These are phyloP conservation scores for Musa schizocarpa DNA, from an alignment of 176 grass and related monocot species.

Conservation along the genomic window DNA sequence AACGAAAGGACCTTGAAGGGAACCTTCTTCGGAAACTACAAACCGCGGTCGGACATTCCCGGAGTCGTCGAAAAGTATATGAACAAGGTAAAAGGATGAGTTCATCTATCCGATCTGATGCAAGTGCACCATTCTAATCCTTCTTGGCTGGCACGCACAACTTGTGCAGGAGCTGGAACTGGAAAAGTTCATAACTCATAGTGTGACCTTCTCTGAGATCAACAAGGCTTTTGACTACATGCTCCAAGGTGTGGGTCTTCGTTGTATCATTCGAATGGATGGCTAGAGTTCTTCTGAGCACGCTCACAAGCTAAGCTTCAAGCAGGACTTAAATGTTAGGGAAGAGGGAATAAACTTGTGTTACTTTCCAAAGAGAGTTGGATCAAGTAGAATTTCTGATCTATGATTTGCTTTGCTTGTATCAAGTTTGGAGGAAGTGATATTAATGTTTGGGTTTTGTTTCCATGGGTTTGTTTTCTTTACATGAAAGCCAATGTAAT, in stretches of 20 bases:
- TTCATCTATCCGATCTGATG: neutral
- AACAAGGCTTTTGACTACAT: conserved; percentile 6
- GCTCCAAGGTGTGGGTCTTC: neutral
- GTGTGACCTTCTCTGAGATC: neutral
- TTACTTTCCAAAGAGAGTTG: too few species aligned
- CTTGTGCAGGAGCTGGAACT: conserved; percentile 4
- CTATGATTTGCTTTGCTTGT: too few species aligned
- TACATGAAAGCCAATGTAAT: too few species aligned
- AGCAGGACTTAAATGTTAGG: too few species aligned
- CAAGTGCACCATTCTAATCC: too few species aligned
- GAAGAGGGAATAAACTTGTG: too few species aligned
- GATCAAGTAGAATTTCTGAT: too few species aligned
- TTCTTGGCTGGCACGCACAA: neutral
- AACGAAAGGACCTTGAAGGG: conserved; percentile 7
- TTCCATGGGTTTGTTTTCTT: too few species aligned
- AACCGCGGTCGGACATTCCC: neutral
- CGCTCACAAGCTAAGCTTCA: too few species aligned
- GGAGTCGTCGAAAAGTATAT: conserved; percentile 1
- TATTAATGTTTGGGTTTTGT: too few species aligned
- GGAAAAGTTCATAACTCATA: conserved; percentile 6
- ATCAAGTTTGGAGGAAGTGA: too few species aligned
- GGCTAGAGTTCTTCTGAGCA: neutral
- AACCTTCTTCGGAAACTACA: conserved; percentile 12
- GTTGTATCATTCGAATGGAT: conserved; percentile 7
- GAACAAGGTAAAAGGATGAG: neutral